Evolutionary conservation across 2,329 filamentous ascomycete species (phyloP), one percentile per base, ranked within the genome.

Genomic region (Pseudogymnoascus sp.): DNA sequence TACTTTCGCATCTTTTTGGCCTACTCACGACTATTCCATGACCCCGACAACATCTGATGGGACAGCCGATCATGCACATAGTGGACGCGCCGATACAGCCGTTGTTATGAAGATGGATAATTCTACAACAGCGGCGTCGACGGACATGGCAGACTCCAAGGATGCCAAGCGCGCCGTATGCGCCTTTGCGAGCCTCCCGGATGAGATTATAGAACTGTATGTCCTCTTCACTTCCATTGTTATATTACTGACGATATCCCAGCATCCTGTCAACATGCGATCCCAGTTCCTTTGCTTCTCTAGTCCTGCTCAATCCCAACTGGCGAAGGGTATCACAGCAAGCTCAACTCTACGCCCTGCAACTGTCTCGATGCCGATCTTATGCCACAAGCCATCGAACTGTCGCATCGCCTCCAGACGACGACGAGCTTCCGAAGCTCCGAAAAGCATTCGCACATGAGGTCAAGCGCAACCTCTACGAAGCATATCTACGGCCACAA

Each of bases 391-490:
- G 77, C 68, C 79, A 83, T 66, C 70, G 62, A 37, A 57, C 64
- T 28, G 57, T 59, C 37, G 47, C 63, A 38, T 61, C 62, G 20
- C 41, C 64, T 60, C 75, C 79, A 57, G 75, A 79, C 33, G 78
- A 82, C 61, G 72, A 77, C 37, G 75, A 75, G 60, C 76, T 93
- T 4, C 78, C 81, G 47, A 74, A 73, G 18, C 76, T 93, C 33
- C 87, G 89, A 61, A 79, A 78, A 18, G 77, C 83, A 25, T 92
- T 94, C 69, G 80, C 83, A 7, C 79, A 79, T 58, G 86, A 92
- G 70, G 82, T 88, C 66, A 89, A 90, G 73, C 82, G 88, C 62
- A 90, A 90, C 74, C 78, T 91, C 57, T 93, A 92, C 71, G 85
- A 90, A 66, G 84, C 86, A 36, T 92, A 90, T 71, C 72, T 91